Percentiles rank a stretch among this genome's conserved stretches.
Conservation (phyloP, 768 basidiomycete genomes). For the Gloeophyllum trabeum region DNA sequence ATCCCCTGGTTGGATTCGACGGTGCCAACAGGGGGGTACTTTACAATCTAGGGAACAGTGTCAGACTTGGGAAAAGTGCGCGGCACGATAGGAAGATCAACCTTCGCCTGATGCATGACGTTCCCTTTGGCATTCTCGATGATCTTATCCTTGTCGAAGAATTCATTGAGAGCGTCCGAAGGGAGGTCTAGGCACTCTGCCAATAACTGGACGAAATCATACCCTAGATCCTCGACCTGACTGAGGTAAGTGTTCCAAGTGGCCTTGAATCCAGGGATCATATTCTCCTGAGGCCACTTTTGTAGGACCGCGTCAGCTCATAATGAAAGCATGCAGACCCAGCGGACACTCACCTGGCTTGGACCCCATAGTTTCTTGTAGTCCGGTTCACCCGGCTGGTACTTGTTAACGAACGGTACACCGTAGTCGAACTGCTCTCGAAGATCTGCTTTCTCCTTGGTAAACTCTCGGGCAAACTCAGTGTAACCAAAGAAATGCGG, state of each 20-base stretch:
- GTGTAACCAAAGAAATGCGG: constrained; percentile 77
- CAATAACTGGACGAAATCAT: constrained; percentile 48
- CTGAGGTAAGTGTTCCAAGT: constrained; percentile 46
- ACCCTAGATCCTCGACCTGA: constrained; percentile 48
- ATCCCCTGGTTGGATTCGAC: constrained; percentile 56
- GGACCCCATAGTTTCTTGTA: constrained; percentile 66
- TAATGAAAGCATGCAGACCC: neutral
- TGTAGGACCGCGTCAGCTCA: neutral
- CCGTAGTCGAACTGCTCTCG: constrained; percentile 80
- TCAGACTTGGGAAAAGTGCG: neutral
- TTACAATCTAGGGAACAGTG: constrained; percentile 34
- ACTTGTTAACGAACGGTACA: constrained; percentile 47
- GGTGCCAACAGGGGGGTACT: constrained; percentile 53
- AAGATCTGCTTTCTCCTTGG: constrained; percentile 60
- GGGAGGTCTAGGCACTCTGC: constrained; percentile 61
- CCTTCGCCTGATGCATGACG: neutral
- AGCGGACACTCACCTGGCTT: constrained; percentile 40
- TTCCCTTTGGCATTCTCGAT: constrained; percentile 68
- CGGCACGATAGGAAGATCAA: neutral
- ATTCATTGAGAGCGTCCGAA: constrained; percentile 43
- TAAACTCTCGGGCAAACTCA: constrained; percentile 58
- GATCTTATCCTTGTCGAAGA: constrained; percentile 46
- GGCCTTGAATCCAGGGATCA: constrained; percentile 59
- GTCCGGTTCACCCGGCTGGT: constrained; percentile 53
- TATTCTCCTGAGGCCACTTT: constrained; percentile 69